Evolutionary conservation across 2,329 filamentous ascomycete species (phyloP).

Genomic region (Aureobasidium sp.): DNA sequence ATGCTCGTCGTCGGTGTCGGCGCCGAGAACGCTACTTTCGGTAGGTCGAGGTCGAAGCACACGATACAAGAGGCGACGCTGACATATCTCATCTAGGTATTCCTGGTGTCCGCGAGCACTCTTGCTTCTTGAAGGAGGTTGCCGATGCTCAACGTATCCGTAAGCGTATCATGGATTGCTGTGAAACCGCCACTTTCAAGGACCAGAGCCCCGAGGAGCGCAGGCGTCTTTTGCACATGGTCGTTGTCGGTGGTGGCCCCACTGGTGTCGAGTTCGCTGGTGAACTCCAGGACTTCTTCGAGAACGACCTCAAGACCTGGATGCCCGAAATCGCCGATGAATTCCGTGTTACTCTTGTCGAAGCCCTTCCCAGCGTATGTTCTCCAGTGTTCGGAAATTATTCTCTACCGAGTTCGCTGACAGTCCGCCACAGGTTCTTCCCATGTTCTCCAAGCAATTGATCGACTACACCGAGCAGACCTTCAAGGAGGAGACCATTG

Average conservation of each 20-base stretch:
- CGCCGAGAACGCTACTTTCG: conserved; percentile 97
- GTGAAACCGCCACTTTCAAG: conserved; percentile 98
- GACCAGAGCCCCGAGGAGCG: conserved; percentile 82
- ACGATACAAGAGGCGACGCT: neutral
- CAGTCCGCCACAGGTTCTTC: conserved; percentile 50
- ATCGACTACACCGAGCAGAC: conserved; percentile 99
- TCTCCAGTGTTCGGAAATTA: too few species aligned
- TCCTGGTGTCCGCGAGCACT: conserved; percentile 87
- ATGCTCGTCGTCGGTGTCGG: conserved; percentile 97
- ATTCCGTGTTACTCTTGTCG: conserved; percentile 95
- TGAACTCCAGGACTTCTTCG: conserved; percentile 98
- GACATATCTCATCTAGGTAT: conserved; percentile 47
- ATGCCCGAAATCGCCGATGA: conserved; percentile 89
- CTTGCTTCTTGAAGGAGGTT: conserved; percentile 98
- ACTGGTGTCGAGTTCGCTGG: conserved; percentile 98
- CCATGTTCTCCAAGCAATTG: conserved; percentile 97
- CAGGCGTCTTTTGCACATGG: conserved; percentile 95
- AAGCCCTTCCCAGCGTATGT: conserved; percentile 78
- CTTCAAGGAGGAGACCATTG: conserved; percentile 97
- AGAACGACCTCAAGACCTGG: conserved; percentile 96
- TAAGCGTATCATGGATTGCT: conserved; percentile 99
- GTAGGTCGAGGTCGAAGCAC: conserved; percentile 36
- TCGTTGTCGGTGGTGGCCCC: conserved; percentile 74
- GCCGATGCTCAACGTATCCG: conserved; percentile 91
- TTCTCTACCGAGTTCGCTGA: conserved; percentile 7